phyloP scores from a whole-genome alignment of 2,329 filamentous ascomycete genomes.

The Fusarium nodosum region DNA sequence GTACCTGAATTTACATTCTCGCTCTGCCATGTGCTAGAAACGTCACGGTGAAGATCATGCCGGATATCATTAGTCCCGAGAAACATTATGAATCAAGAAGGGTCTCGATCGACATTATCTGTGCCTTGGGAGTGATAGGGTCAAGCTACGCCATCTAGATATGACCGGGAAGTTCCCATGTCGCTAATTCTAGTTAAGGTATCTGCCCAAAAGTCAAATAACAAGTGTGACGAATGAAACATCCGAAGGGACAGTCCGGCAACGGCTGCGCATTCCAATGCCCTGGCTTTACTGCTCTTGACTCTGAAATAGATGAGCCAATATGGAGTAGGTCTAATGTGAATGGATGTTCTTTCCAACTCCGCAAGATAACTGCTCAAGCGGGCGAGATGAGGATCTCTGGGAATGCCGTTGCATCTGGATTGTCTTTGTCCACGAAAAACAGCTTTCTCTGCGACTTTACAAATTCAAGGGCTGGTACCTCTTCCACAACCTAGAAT shows the following conservation, averaged over 20 bases:
- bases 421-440: background rate
- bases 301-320: background rate
- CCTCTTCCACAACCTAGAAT: background rate
- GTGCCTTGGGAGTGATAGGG: background rate
- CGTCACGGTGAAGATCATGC: background rate
- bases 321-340: background rate
- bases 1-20: background rate
- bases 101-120: background rate
- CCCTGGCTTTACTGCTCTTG: background rate
- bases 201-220: background rate
- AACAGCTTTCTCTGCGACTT: background rate
- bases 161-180: accelerated
- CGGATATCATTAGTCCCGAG: background rate
- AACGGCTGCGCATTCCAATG: conserved; percentile 3
- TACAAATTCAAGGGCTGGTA: background rate
- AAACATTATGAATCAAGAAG: background rate
- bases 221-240: background rate
- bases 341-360: background rate
- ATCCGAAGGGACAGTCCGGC: no score
- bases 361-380: background rate
- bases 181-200: background rate
- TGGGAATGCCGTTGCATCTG: background rate
- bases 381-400: no score
- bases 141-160: background rate
- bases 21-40: no score